phyloP scores from a whole-genome alignment of 129 eudicot species.

The Artemisia annua region DNA sequence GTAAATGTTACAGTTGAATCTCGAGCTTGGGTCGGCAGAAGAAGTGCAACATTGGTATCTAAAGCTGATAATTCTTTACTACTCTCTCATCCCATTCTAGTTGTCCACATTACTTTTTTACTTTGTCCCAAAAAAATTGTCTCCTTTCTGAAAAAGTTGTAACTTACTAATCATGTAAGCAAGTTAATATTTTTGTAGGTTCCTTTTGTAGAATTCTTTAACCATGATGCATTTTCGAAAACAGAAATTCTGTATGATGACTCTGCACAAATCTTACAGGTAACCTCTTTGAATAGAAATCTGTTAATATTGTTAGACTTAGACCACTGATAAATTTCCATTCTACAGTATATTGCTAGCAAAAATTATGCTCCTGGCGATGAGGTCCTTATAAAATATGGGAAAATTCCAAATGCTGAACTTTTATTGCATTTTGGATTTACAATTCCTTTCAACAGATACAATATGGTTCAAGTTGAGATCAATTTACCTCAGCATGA shows the following conservation, averaged over 20 bases:
- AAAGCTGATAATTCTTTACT: conserved; percentile 10
- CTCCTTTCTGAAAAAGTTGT: neutral
- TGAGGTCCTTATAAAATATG: conserved; percentile 56
- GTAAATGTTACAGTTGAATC: conserved; percentile 64
- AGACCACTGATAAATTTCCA: neutral
- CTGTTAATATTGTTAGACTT: neutral
- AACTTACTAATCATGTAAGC: neutral
- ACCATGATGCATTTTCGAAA: conserved; percentile 73
- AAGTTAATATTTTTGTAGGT: conserved; percentile 35
- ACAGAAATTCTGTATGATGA: conserved; percentile 55
- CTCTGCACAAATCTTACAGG: conserved; percentile 55
- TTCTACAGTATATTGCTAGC: conserved; percentile 61
- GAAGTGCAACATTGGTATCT: conserved; percentile 70
- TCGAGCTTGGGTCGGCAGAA: conserved; percentile 79
- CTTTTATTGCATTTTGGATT: conserved; percentile 87
- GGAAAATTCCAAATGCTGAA: conserved; percentile 64
- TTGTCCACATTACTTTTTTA: neutral
- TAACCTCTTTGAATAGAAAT: no score
- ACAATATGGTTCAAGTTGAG: conserved; percentile 66
- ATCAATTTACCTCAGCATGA: conserved; percentile 56
- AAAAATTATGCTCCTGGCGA: conserved; percentile 48
- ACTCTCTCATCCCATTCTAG: neutral
- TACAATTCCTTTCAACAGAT: conserved; percentile 54
- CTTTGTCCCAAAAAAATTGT: neutral
- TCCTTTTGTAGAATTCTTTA: conserved; percentile 88